A percentile compares a stretch with the other conserved stretches of the same genome.
These are phyloP conservation scores for Mycena venus DNA, from an alignment of 768 basidiomycete genomes.

Conservation along the genomic window DNA sequence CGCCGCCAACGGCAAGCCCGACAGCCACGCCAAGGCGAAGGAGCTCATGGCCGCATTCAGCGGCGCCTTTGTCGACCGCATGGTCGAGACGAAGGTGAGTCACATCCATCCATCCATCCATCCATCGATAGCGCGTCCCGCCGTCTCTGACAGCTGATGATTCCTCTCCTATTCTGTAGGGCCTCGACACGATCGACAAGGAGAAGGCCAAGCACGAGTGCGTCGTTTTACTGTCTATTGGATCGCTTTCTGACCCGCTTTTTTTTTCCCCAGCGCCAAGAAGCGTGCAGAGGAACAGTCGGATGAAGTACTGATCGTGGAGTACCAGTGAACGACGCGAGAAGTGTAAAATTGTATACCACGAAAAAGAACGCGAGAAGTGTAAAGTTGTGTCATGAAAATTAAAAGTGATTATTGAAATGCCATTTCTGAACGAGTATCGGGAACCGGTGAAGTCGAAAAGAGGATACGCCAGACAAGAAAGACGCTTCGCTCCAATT, in stretches of 20 bases:
- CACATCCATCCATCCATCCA: too few relatives aligned
- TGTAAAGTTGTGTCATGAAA: background rate
- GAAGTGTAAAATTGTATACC: background rate
- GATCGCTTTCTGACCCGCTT: background rate
- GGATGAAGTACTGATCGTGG: background rate
- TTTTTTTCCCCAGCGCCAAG: background rate
- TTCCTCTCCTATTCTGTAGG: background rate
- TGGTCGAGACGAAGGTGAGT: conserved; percentile 30
- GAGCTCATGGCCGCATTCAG: conserved; percentile 69
- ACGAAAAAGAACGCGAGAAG: background rate
- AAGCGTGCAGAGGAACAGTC: conserved; percentile 26
- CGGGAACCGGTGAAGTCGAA: background rate
- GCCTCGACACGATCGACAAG: conserved; percentile 26
- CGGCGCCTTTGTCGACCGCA: conserved; percentile 60
- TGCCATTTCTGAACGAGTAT: background rate
- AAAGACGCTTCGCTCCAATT: too few relatives aligned
- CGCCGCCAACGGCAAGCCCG: conserved; percentile 61
- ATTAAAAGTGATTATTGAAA: background rate
- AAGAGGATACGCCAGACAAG: too few relatives aligned
- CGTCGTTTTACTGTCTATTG: too few relatives aligned
- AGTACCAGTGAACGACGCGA: background rate
- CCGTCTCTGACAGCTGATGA: background rate
- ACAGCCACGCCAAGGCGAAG: conserved; percentile 68
- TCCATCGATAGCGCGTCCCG: background rate
- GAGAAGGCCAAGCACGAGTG: conserved; percentile 25